phyloP scores from a whole-genome alignment of 2,329 filamentous ascomycete species.

The Sarocladium brachiariae region DNA sequence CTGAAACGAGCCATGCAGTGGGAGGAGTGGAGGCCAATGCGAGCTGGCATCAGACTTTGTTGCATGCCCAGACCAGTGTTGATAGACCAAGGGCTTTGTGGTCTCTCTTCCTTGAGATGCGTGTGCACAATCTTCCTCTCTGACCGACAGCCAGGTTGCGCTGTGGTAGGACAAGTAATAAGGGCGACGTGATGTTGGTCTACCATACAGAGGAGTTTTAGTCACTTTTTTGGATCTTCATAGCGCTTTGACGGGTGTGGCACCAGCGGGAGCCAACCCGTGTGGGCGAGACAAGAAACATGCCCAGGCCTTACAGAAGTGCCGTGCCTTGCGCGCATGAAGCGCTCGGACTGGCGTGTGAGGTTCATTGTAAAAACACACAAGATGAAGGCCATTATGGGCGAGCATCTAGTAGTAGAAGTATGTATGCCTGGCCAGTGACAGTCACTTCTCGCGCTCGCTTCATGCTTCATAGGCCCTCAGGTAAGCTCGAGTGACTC shows the following conservation, averaged over 20 bases:
- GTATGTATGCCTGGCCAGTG: no score
- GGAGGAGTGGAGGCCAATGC: slow-evolving; percentile 1
- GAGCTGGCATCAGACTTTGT: slow-evolving; percentile 6
- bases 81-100: neutral
- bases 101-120: no score
- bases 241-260: neutral
- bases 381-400: neutral
- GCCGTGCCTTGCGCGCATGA: slow-evolving; percentile 1
- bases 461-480: no score
- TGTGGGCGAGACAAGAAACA: neutral
- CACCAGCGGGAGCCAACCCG: neutral
- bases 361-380: neutral
- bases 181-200: no score
- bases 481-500: no score
- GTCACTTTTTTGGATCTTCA: neutral
- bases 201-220: no score
- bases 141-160: no score
- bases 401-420: neutral
- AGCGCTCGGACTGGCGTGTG: slow-evolving; percentile 2
- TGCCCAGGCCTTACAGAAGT: neutral
- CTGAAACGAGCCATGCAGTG: slow-evolving; percentile 7
- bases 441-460: no score
- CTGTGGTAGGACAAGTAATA: no score
- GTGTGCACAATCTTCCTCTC: no score
- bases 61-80: no score